Evolutionary conservation across 768 basidiomycete species (phyloP).

Genomic region (Suillus cothurnatus): DNA sequence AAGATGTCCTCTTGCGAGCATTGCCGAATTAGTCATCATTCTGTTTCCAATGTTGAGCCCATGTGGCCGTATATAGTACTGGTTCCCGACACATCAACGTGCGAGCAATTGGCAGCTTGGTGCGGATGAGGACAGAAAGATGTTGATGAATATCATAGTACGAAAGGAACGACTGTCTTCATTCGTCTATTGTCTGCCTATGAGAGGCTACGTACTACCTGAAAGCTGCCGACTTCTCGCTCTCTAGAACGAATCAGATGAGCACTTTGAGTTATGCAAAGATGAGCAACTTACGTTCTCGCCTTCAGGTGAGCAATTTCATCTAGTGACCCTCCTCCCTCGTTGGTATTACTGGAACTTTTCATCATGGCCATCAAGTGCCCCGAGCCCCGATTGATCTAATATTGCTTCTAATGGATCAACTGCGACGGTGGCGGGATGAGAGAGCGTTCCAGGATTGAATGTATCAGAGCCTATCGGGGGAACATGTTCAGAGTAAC

Average conservation of each 20-base stretch:
- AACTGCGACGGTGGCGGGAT: slow-evolving; percentile 8
- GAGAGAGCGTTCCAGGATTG: slow-evolving; percentile 15
- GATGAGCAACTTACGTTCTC: not conserved
- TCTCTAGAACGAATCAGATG: not conserved
- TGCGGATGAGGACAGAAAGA: not conserved
- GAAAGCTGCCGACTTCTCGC: not conserved
- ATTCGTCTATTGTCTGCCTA: not conserved
- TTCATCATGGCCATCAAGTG: slow-evolving; percentile 1
- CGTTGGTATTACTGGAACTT: not conserved
- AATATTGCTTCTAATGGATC: slow-evolving; percentile 7
- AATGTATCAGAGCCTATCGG: slow-evolving; percentile 12
- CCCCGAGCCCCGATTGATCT: slow-evolving; percentile 1
- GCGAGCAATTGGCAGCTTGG: not conserved
- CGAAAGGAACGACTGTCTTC: not conserved
- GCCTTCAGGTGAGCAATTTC: not conserved
- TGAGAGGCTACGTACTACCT: not conserved
- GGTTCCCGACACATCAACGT: not conserved
- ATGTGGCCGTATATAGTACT: not conserved
- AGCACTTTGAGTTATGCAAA: not conserved
- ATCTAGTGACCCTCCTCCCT: not conserved
- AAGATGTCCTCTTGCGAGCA: not conserved
- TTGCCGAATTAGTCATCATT: not conserved
- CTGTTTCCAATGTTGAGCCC: not conserved
- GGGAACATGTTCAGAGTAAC: slow-evolving; percentile 5
- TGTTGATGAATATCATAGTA: not conserved